These are phyloP conservation scores for Capsella bursapastoris DNA, from an alignment of 345 rosid genomes.

Conservation along the genomic window DNA sequence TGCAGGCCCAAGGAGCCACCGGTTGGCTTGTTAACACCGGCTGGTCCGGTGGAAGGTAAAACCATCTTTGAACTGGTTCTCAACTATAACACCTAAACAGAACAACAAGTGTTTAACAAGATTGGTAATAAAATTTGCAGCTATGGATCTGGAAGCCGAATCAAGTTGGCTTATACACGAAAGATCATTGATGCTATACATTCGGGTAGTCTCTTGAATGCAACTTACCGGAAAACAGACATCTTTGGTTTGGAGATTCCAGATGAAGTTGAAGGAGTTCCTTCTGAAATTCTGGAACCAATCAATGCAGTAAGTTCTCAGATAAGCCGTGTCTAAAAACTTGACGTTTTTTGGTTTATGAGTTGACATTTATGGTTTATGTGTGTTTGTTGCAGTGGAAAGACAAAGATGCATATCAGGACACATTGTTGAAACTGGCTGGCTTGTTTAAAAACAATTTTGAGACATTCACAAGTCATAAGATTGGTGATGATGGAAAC, in stretches of 20 bases:
- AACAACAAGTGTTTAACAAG: background rate
- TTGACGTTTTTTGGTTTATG: background rate
- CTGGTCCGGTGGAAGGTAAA: constrained; percentile 98
- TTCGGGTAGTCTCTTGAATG: constrained; percentile 77
- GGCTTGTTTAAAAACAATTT: constrained; percentile 85
- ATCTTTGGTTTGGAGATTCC: constrained; percentile 93
- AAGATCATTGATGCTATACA: constrained; percentile 92
- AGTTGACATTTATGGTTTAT: background rate
- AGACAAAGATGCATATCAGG: constrained; percentile 71
- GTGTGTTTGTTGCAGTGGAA: constrained; percentile 63
- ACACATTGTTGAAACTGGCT: constrained; percentile 78
- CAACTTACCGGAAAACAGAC: constrained; percentile 64
- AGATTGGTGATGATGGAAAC: constrained; percentile 74
- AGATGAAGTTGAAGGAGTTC: constrained; percentile 74
- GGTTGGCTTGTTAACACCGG: constrained; percentile 99
- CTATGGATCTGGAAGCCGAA: constrained; percentile 79
- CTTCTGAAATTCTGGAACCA: constrained; percentile 85
- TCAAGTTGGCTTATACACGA: constrained; percentile 85
- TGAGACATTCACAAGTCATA: constrained; percentile 72
- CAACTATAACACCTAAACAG: background rate
- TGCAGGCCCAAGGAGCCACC: constrained; percentile 94
- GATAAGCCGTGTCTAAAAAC: background rate
- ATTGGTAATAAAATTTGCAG: constrained; percentile 45
- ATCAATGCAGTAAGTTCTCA: constrained; percentile 69
- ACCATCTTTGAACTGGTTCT: background rate